These are phyloP conservation scores for California macrophylla DNA, from an alignment of 441 rosid genomes.

Conservation along the genomic window DNA sequence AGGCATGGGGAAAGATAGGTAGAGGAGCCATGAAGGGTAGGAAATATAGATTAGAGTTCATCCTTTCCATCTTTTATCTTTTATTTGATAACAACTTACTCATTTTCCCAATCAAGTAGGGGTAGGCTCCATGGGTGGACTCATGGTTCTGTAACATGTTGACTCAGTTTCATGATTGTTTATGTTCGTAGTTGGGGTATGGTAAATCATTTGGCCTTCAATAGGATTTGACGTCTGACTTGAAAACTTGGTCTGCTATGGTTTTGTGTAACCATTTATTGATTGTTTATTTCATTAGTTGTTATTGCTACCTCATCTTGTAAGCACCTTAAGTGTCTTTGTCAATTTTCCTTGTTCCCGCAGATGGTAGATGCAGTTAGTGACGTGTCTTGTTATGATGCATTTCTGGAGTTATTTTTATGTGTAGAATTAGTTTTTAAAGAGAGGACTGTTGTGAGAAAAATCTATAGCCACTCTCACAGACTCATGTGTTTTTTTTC, in stretches of 20 bases:
- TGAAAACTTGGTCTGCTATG: not conserved
- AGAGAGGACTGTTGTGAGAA: not conserved
- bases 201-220: too few species aligned
- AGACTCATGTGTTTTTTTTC: conserved; percentile 8
- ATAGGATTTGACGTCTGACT: too few species aligned
- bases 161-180: too few species aligned
- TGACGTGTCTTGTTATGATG: not conserved
- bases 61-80: not conserved
- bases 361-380: not conserved
- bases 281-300: not conserved
- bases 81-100: too few species aligned
- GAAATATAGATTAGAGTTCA: not conserved
- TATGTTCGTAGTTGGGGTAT: not conserved
- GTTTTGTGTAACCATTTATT: too few species aligned
- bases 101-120: too few species aligned
- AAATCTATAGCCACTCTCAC: not conserved
- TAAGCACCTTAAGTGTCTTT: not conserved
- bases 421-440: not conserved
- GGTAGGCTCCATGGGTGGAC: too few species aligned
- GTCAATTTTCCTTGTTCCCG: not conserved
- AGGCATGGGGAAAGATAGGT: not conserved
- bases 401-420: not conserved
- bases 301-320: too few species aligned
- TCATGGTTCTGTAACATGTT: too few species aligned
- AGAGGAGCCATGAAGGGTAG: not conserved